Evolutionary conservation across 2,329 filamentous ascomycete genomes (phyloP).

Genomic region (Didymella pinodella): DNA sequence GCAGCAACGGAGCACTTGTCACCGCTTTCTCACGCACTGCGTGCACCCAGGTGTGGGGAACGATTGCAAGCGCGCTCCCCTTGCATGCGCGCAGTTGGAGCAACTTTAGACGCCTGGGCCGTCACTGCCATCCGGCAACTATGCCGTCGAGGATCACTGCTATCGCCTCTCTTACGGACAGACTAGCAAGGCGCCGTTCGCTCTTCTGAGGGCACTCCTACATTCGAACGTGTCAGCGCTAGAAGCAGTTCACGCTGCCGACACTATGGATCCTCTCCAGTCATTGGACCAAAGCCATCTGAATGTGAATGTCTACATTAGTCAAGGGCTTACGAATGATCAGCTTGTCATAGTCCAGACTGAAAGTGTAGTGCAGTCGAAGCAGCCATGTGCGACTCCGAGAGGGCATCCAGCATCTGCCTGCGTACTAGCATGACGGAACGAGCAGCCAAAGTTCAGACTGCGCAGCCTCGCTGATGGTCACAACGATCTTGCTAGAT

Average conservation of each 20-base stretch:
- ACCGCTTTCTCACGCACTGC: neutral
- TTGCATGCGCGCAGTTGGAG: neutral
- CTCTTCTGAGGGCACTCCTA: conserved; percentile 28
- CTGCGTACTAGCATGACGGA: conserved; percentile 7
- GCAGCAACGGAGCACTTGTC: conserved; percentile 10
- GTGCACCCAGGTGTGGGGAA: conserved; percentile 5
- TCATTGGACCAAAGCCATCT: conserved; percentile 22
- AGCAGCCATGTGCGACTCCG: conserved; percentile 25
- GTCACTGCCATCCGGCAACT: neutral
- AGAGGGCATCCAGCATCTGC: conserved; percentile 25
- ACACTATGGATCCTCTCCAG: conserved; percentile 14
- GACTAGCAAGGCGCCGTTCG: conserved; percentile 26
- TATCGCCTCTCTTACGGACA: neutral
- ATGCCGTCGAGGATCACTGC: conserved; percentile 2
- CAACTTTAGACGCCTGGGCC: conserved; percentile 12
- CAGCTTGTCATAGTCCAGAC: conserved; percentile 20
- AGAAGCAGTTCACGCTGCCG: conserved; percentile 21
- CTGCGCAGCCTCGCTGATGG: conserved; percentile 28
- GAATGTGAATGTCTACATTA: conserved; percentile 23
- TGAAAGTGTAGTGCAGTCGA: conserved; percentile 14
- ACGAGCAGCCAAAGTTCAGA: conserved; percentile 25
- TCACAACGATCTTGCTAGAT: conserved; percentile 22
- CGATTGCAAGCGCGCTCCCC: conserved; percentile 14
- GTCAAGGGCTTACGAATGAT: conserved; percentile 24
- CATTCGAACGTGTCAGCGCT: conserved; percentile 33